Base-by-base conservation (phyloP, 2,329 filamentous ascomycete genomes). In the Xylariaceae sp. region DNA sequence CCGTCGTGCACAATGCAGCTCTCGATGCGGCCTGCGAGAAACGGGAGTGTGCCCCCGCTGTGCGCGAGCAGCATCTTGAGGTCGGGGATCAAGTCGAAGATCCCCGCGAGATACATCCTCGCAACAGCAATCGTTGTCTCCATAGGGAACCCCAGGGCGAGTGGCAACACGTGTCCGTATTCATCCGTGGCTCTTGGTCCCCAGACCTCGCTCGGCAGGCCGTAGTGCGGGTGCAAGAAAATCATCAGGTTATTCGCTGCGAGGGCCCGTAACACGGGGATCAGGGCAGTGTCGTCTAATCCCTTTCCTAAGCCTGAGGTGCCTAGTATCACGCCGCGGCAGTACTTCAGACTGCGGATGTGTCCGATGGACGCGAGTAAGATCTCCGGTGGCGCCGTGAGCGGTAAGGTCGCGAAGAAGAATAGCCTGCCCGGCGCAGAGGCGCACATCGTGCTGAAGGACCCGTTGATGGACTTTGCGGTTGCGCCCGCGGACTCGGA, bases 161-260 rank as follows among this genome's bases (percentile, higher is more conserved):
- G 72, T 0, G 90, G 87, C 2, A 96, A 74, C 1, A 95, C 89
- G 63, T 95, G 91, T 0, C 91, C 91, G 61, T 94, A 95, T 49
- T 85, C 83, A 19, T 70, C 72, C 33, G 65, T 71, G 0, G 79
- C 80, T 6, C 85, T 73, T 0, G 86, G 79, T 0, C 91, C 91
- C 68, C 87, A 95, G 3, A 94, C 88, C 7, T 82, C 78, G 48
- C 79, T 78, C 0, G 89, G 90, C 2, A 96, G 77, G 1, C 91
- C 91, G 63, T 96, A 95, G 67, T 96, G 91, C 22, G 91, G 91
- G 66, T 96, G 91, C 41, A 96, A 66, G 69, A 96, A 96, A 39
- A 95, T 73, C 20, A 86, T 72, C 25, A 88, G 72, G 6, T 73
- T 65, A 0, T 79, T 77, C 33, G 77, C 75, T 34, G 88, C 80